Conservation (phyloP, 2,329 filamentous ascomycete species). For the Scytalidium sp. region DNA sequence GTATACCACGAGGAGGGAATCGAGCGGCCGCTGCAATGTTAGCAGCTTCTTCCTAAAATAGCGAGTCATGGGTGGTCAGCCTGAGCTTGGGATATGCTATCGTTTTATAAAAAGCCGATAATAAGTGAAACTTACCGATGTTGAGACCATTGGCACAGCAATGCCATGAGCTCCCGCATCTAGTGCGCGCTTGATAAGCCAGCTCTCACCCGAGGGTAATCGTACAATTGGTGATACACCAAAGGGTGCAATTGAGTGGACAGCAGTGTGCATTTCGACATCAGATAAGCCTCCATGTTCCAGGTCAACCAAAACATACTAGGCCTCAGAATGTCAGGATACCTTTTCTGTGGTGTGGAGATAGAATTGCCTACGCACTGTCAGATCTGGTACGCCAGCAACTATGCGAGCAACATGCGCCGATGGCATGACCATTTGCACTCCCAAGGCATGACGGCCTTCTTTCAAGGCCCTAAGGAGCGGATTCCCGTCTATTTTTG, state of each 20-base stretch:
- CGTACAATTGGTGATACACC: conserved; percentile 52
- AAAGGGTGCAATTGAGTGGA: conserved; percentile 49
- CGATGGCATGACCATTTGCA: too few relatives aligned
- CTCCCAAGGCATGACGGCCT: too few relatives aligned
- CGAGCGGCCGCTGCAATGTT: conserved; percentile 46
- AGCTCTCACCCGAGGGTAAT: conserved; percentile 49
- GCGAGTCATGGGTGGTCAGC: conserved; percentile 43
- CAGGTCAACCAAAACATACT: conserved; percentile 62
- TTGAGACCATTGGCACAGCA: conserved; percentile 32
- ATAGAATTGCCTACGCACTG: too few relatives aligned
- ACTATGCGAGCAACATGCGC: too few relatives aligned
- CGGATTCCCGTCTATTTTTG: too few relatives aligned
- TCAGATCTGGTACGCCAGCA: too few relatives aligned
- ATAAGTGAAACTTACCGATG: conserved; percentile 7
- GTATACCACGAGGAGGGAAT: too few relatives aligned
- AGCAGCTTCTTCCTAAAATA: conserved; percentile 40
- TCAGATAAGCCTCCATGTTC: conserved; percentile 53
- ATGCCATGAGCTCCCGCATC: conserved; percentile 54
- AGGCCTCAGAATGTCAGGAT: too few relatives aligned
- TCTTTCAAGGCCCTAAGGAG: too few relatives aligned
- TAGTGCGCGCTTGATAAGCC: conserved; percentile 54
- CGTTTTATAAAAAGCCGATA: too few relatives aligned
- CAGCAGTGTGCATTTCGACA: conserved; percentile 50
- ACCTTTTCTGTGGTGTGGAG: too few relatives aligned
- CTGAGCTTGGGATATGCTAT: not conserved